Conservation (phyloP, 345 rosid genomes). For the Xanthoceras sorbifolium region DNA sequence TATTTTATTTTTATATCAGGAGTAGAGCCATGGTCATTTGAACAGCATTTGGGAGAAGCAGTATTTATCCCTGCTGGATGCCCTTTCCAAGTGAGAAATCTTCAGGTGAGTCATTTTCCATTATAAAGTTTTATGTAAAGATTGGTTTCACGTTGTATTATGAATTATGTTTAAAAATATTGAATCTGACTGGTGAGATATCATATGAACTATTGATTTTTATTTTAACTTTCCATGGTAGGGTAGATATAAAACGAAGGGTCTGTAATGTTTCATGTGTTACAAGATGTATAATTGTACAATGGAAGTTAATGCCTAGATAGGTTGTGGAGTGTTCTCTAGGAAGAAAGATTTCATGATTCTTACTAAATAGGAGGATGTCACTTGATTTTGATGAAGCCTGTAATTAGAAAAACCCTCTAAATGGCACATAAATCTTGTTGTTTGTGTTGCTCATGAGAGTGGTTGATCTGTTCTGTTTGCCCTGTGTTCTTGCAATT, state of each 20-base stretch:
- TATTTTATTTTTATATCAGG: conserved; percentile 44
- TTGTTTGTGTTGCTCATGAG: neutral
- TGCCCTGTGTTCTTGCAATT: neutral
- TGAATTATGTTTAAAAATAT: neutral
- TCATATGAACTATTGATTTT: neutral
- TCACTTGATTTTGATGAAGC: neutral
- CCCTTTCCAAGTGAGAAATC: conserved; percentile 81
- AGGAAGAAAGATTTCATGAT: neutral
- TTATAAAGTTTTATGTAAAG: neutral
- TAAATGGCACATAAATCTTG: neutral
- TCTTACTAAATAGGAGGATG: neutral
- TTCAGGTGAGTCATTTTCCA: conserved; percentile 52
- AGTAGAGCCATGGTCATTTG: conserved; percentile 91
- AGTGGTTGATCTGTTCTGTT: neutral
- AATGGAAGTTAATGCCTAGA: neutral
- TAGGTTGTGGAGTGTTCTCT: neutral
- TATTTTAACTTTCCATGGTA: neutral
- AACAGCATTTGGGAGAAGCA: conserved; percentile 81
- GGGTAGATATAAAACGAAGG: neutral
- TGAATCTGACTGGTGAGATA: conserved; percentile 1
- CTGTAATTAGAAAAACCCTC: neutral
- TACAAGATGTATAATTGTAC: neutral
- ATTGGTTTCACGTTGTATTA: neutral
- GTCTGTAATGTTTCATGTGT: neutral
- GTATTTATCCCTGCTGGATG: conserved; percentile 95